These are phyloP conservation scores for Phytophthora vignae DNA, from an alignment of 352 stramenopile species.

Conservation along the genomic window DNA sequence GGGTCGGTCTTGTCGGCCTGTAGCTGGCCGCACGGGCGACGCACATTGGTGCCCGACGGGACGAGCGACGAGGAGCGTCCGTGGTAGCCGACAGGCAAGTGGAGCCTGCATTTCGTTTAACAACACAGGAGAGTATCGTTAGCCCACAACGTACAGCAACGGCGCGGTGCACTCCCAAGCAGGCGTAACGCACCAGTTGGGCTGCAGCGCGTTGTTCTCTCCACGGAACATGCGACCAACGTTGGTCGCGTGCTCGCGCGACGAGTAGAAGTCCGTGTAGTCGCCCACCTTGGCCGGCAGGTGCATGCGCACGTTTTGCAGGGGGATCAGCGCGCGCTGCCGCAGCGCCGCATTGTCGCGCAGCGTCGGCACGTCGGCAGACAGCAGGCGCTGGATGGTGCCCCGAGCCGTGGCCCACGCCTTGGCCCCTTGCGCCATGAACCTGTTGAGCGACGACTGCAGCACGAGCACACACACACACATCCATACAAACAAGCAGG, in stretches of 20 bases:
- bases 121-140: neutral
- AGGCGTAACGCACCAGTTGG: conserved; percentile 85
- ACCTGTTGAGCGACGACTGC: conserved; percentile 90
- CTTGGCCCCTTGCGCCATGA: conserved; percentile 91
- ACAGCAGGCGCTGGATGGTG: conserved; percentile 90
- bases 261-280: conserved; percentile 99
- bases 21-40: conserved; percentile 92
- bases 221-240: conserved; percentile 94
- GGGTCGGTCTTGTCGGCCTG: conserved; percentile 92
- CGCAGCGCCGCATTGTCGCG: conserved; percentile 83
- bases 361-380: conserved; percentile 72
- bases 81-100: conserved; percentile 98
- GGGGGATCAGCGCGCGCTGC: conserved; percentile 80
- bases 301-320: conserved; percentile 88
- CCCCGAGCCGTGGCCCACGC: conserved; percentile 90
- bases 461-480: neutral
- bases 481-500: no score
- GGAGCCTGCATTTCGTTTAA: conserved; percentile 61
- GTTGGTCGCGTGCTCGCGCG: conserved; percentile 96
- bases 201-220: conserved; percentile 96
- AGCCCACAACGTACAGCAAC: neutral
- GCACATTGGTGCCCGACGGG: conserved; percentile 82
- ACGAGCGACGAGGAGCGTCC: conserved; percentile 94
- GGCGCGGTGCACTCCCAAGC: neutral
- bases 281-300: conserved; percentile 95